phyloP scores from a whole-genome alignment of 2,329 filamentous ascomycete species.

The Claviceps pusilla region DNA sequence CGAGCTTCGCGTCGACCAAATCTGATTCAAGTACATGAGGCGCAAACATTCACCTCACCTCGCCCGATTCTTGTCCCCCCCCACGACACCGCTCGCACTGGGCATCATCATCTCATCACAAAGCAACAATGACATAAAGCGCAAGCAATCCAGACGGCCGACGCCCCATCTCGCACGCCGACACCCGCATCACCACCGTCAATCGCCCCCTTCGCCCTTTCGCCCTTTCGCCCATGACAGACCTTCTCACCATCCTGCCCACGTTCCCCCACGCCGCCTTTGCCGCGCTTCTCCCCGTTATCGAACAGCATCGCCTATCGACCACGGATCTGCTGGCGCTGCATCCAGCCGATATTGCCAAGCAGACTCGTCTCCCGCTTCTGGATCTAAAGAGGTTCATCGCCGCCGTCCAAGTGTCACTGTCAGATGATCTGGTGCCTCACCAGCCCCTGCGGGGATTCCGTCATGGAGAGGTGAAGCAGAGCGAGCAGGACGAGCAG shows the following conservation, averaged over 20 bases:
- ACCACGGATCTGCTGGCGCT: slow-evolving; percentile 75
- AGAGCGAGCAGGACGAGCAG: background rate
- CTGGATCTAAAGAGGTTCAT: slow-evolving; percentile 64
- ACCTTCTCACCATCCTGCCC: slow-evolving; percentile 71
- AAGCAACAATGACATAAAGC: background rate
- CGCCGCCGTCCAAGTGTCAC: slow-evolving; percentile 47
- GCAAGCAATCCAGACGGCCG: background rate
- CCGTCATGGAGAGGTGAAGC: background rate
- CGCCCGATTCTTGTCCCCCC: background rate
- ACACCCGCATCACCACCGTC: background rate
- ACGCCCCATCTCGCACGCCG: background rate
- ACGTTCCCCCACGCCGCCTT: slow-evolving; percentile 59
- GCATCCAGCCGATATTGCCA: slow-evolving; percentile 68
- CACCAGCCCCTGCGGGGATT: slow-evolving; percentile 11
- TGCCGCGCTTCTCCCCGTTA: slow-evolving; percentile 58
- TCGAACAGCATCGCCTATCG: slow-evolving; percentile 65
- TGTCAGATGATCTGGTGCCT: slow-evolving; percentile 45
- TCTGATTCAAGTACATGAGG: too few species aligned
- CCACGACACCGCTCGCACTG: background rate
- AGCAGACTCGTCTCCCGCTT: slow-evolving; percentile 67
- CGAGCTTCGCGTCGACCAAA: too few species aligned
- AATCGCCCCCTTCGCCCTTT: background rate
- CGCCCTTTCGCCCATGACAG: slow-evolving; percentile 47
- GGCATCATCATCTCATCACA: background rate
- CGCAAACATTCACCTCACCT: background rate